Base-by-base conservation (phyloP, 179 eudicot genomes). In the Silene vulgaris region DNA sequence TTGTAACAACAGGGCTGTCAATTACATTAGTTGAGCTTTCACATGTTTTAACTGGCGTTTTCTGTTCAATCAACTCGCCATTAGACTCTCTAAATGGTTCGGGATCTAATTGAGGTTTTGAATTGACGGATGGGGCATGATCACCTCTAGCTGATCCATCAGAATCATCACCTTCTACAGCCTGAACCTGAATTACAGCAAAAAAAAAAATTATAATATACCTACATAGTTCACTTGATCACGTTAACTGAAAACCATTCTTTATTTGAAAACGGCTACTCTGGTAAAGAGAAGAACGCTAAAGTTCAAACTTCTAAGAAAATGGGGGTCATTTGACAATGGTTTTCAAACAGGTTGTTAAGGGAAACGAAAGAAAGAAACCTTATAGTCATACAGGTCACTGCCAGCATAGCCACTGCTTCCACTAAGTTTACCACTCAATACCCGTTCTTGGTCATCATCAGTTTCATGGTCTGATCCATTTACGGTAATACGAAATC, bases 381-480 rank as follows among this genome's bases (percentile, higher is more conserved):
- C 99, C 99, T 93, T 93, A 77, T 89, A 86, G 77, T 91, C 96
- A 81, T 96, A 96, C 59, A 96, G 96, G 86, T 96, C 97, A 75
- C 93, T 87, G 75, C 89, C 93, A 78, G 84, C 90, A 82, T 88
- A 96, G 70, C 95, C 96, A 81, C 99, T 90, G 84, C 90, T 89
- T 85, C 90, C 97, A 81, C 97, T 96, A 83, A 88, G 80, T 85
- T 93, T 90, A 71, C 97, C 99, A 84, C 97, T 96, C 69, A 89
- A 85, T 60, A 89, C 86, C 35, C 97, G 89, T 78, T 89, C 96
- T 79, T 65, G 88, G 74, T 93, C 96, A 77, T 85, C 90, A 81
- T 93, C 97, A 28, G 88, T 83, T 76, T 89, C 96, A 73, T 76
- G 89, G 60, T 84, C 95, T 76, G 84, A 91, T 80, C 83, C 96